A percentile compares a stretch with the other conserved stretches of the same genome.
phyloP scores from a whole-genome alignment of 1,139 yeast genomes.

The Kurtzmaniella natalensis region DNA sequence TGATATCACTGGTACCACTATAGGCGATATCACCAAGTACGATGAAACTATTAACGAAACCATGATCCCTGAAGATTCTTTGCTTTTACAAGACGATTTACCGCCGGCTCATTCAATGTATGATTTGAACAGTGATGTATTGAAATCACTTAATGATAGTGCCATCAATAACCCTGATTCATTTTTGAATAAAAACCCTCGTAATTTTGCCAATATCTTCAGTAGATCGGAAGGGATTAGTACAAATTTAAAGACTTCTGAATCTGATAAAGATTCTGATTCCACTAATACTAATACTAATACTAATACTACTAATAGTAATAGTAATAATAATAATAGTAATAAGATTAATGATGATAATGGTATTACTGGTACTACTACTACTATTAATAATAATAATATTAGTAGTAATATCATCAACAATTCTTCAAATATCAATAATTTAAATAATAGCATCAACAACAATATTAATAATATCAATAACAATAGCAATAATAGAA shows the following conservation, averaged over 20 bases:
- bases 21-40: constrained; percentile 23
- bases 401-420: too few relatives aligned
- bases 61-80: constrained; percentile 23
- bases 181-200: constrained; percentile 44
- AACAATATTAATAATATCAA: too few relatives aligned
- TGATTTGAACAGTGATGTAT: constrained; percentile 47
- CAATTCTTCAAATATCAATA: background rate
- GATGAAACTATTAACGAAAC: constrained; percentile 31
- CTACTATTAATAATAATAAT: too few relatives aligned
- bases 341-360: too few relatives aligned
- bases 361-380: too few relatives aligned
- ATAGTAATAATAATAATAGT: too few relatives aligned
- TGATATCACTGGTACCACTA: constrained; percentile 12
- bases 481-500: too few relatives aligned
- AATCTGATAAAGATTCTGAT: constrained; percentile 1
- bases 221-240: constrained; percentile 25
- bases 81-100: constrained; percentile 33
- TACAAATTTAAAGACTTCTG: constrained; percentile 7
- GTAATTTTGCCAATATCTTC: constrained; percentile 42
- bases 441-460: too few relatives aligned
- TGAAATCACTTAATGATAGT: constrained; percentile 30
- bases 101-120: constrained; percentile 63
- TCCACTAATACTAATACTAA: too few relatives aligned
- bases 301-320: too few relatives aligned
- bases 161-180: constrained; percentile 28